Evolutionary conservation across 2,329 filamentous ascomycete species (phyloP).

Genomic region (Biscogniauxia mediterranea): DNA sequence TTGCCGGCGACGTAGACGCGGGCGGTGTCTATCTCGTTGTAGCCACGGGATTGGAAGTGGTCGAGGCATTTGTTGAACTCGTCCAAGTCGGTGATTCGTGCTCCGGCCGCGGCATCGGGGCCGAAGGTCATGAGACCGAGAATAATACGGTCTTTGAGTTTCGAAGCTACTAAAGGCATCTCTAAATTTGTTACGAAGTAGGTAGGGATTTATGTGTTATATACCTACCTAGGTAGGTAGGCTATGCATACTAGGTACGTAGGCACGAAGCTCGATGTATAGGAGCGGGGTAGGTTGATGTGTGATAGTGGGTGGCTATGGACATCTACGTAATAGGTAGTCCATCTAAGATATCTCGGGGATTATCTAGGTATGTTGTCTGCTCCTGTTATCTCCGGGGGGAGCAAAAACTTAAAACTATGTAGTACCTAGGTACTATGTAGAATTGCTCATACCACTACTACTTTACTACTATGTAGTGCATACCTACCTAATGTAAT

Average conservation of each 20-base stretch:
- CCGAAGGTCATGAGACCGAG: constrained; percentile 87
- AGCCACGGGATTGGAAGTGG: constrained; percentile 73
- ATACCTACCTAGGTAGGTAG: not conserved
- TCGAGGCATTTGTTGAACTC: constrained; percentile 73
- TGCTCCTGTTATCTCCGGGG: too few species aligned
- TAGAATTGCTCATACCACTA: too few species aligned
- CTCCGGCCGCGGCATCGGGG: constrained; percentile 58
- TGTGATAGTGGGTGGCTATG: not conserved
- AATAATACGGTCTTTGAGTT: constrained; percentile 65
- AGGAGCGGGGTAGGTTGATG: not conserved
- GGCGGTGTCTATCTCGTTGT: constrained; percentile 84
- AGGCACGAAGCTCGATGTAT: not conserved
- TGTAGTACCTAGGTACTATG: too few species aligned
- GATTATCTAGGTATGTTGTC: not conserved
- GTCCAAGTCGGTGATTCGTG: constrained; percentile 65
- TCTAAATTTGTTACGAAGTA: constrained; percentile 15
- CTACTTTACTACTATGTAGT: too few species aligned
- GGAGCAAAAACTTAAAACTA: constrained; percentile 38
- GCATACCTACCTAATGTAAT: too few species aligned
- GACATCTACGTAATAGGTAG: not conserved
- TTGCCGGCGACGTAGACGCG: constrained; percentile 67
- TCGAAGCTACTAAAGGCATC: constrained; percentile 47
- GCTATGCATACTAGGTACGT: too few species aligned
- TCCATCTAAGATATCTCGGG: not conserved
- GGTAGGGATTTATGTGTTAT: not conserved